Evolutionary conservation across 106 monocot species (phyloP).

Genomic region (Xerophyta viscosa): DNA sequence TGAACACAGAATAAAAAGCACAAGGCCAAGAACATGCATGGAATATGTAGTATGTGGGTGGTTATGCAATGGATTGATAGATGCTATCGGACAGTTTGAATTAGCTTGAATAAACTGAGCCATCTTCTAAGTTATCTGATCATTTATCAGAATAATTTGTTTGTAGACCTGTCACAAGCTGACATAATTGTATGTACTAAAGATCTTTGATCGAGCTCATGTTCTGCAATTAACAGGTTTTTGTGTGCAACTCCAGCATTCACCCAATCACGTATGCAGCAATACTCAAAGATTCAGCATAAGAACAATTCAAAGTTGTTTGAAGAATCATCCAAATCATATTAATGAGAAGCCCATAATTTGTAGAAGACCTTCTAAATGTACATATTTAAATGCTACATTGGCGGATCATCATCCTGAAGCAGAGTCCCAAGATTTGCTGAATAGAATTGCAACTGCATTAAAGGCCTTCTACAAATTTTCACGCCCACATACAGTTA

Average conservation of each 20-base stretch:
- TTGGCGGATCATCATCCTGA: slow-evolving; percentile 39
- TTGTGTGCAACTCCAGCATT: slow-evolving; percentile 11
- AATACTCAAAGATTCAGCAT: slow-evolving; percentile 6
- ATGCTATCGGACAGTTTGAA: no score
- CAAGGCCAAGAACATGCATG: no score
- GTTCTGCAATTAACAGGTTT: slow-evolving; percentile 18
- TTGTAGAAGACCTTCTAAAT: slow-evolving; percentile 3
- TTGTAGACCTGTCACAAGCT: no score
- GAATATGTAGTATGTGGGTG: no score
- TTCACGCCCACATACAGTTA: slow-evolving; percentile 91
- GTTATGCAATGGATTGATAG: no score
- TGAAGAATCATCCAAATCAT: slow-evolving; percentile 4
- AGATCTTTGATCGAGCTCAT: no score
- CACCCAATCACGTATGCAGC: slow-evolving; percentile 4
- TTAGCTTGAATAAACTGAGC: no score
- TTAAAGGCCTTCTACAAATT: slow-evolving; percentile 69
- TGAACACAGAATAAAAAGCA: no score
- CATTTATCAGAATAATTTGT: no score
- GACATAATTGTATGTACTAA: no score
- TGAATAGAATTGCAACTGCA: slow-evolving; percentile 27
- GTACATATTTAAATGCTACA: slow-evolving; percentile 25
- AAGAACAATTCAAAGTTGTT: slow-evolving; percentile 1
- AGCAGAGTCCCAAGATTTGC: slow-evolving; percentile 38
- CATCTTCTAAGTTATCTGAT: no score
- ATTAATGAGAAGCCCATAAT: slow-evolving; percentile 5